These are phyloP conservation scores for Penicillium sp. DNA, from an alignment of 2,329 filamentous ascomycete genomes.

Conservation along the genomic window DNA sequence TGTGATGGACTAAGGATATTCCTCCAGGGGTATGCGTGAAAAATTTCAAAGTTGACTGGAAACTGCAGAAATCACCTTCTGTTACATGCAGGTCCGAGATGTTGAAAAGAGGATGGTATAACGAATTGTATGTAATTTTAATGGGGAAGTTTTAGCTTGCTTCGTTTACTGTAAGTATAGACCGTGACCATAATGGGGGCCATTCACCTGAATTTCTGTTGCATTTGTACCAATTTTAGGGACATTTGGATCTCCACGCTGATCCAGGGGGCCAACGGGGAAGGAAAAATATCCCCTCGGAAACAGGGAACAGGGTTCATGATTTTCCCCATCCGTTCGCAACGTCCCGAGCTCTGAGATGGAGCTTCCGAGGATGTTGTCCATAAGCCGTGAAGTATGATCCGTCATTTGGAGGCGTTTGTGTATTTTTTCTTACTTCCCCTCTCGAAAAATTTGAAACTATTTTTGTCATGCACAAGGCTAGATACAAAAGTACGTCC, in stretches of 20 bases:
- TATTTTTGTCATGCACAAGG: not conserved
- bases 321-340: constrained; percentile 8
- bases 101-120: not conserved
- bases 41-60: constrained; percentile 19
- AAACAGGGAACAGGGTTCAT: not conserved
- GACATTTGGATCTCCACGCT: not conserved
- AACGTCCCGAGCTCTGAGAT: not conserved
- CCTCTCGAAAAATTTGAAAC: not conserved
- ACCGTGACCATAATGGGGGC: not conserved
- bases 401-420: not conserved
- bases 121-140: not conserved
- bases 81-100: not conserved
- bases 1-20: constrained; percentile 14
- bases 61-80: constrained; percentile 21
- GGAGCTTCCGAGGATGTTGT: not conserved
- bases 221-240: not conserved
- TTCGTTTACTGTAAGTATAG: not conserved
- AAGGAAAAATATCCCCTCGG: not conserved
- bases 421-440: not conserved
- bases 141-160: not conserved
- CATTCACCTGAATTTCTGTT: not conserved
- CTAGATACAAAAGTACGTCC: not conserved
- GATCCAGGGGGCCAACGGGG: not conserved
- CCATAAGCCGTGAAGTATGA: not conserved
- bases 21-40: constrained; percentile 3